Base-by-base conservation (phyloP, 129 eudicot genomes). In the Saussurea involucrata region DNA sequence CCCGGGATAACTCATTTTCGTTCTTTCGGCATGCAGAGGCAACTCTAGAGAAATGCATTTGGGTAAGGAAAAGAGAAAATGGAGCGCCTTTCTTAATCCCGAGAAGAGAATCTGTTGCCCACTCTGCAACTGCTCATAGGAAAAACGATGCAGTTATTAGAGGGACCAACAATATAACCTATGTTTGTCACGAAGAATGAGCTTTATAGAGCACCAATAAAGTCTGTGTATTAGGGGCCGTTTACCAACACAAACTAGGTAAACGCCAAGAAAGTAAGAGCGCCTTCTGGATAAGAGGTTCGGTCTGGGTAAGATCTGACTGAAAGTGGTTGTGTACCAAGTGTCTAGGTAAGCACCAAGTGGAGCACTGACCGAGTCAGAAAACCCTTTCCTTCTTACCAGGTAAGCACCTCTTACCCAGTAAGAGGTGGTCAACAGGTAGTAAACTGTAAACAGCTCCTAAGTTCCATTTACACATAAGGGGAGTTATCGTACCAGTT, bases 91-190 rank as follows among this genome's bases (percentile, higher is more conserved):
- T 95, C 15, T 72, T 85, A 66, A 95, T 86, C 79, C 96, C 97
- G 66, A 80, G 79, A 80, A 95, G 82, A 28, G 97, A 90, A 77
- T 95, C 98, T 79, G 89, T 89, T 15, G 98, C 98, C 98, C 98
- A 95, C 68, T 86, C 92, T 68, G 97, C 92, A 87, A 88, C 98
- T 95, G 93, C 32, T 71, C 79, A 87, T 9, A 82, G n/a, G 66
- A 83, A 61, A 27, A 66, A 21, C 0, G 3, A 36, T 7, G 24
- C 15, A 33, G 28, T 37, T 60, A 49, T 6, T 20, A 44, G 25
- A 57, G 24, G 1, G 27, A 57, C 12, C 64, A 11, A 6, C 64
- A 6, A 57, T 57, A 57, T 20, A 57, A 57, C 25, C 24, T 21
- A 57, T 57, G 0, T 57, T 57, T n/a, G 64, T 24, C 33, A 80